A percentile compares a stretch with the other conserved stretches of the same genome.
Evolutionary conservation across 2,329 filamentous ascomycete species (phyloP).

Genomic region (Incumbomyces lentus): DNA sequence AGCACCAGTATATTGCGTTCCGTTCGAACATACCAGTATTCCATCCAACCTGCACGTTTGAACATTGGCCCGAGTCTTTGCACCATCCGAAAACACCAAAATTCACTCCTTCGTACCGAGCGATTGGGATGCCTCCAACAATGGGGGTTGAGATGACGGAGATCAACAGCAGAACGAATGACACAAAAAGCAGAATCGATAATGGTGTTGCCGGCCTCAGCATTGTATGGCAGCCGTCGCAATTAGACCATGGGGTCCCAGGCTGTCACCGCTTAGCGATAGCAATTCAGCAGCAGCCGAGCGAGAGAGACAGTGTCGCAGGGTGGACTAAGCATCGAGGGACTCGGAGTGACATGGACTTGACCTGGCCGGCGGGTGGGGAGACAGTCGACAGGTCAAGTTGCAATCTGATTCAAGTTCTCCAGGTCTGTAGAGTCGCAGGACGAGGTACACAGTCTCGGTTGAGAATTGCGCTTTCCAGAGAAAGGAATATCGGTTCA

Average conservation of each 20-base stretch:
- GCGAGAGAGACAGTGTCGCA: background rate
- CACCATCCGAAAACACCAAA: constrained; percentile 95
- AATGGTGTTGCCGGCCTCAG: constrained; percentile 87
- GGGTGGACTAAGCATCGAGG: background rate
- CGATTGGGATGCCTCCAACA: constrained; percentile 73
- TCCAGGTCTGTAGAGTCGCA: too few relatives aligned
- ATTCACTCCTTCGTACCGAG: constrained; percentile 61
- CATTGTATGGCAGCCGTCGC: constrained; percentile 45
- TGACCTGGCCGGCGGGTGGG: too few relatives aligned
- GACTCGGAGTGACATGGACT: background rate
- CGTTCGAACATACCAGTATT: constrained; percentile 51
- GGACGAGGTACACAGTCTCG: too few relatives aligned
- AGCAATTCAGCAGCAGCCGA: background rate
- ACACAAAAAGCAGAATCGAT: constrained; percentile 70
- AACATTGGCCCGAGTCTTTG: constrained; percentile 50
- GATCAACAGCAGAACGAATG: constrained; percentile 75
- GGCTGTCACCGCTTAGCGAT: background rate
- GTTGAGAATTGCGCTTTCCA: too few relatives aligned
- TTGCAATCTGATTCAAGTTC: too few relatives aligned
- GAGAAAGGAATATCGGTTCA: background rate
- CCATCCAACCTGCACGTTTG: constrained; percentile 71
- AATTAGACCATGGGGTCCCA: constrained; percentile 2
- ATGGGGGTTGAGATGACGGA: constrained; percentile 87
- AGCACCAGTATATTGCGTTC: background rate
- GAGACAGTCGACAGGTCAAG: too few relatives aligned